Evolutionary conservation across 352 stramenopile species (phyloP).

Genomic region (Pythium dissimile): DNA sequence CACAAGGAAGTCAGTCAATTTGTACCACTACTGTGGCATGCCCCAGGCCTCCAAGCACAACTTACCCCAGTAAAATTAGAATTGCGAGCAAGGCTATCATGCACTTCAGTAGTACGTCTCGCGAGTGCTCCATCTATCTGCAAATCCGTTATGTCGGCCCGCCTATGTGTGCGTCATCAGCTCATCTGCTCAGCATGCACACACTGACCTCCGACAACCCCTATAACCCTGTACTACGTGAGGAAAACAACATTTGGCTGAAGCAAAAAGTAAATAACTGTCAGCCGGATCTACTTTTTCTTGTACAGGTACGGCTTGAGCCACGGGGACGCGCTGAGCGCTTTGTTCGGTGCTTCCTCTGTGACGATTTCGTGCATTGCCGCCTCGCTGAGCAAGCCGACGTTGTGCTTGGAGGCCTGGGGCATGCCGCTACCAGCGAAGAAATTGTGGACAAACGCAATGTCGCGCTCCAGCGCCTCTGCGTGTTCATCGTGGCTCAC

Average conservation of each 20-base stretch:
- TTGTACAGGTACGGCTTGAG: conserved; percentile 29
- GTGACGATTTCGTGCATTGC: conserved; percentile 27
- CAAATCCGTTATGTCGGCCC: too few species aligned
- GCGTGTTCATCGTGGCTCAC: conserved; percentile 44
- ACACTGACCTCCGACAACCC: too few species aligned
- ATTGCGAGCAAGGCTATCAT: too few species aligned
- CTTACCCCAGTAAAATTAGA: too few species aligned
- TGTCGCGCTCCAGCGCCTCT: conserved; percentile 55
- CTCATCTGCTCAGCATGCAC: too few species aligned
- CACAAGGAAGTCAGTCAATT: background rate
- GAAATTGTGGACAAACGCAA: conserved; percentile 64
- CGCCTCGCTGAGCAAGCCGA: conserved; percentile 20
- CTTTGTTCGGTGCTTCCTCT: conserved; percentile 7
- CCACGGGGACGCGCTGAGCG: conserved; percentile 19
- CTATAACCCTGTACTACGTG: too few species aligned
- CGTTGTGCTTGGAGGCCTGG: conserved; percentile 30
- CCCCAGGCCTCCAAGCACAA: too few species aligned
- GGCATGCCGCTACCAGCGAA: conserved; percentile 46
- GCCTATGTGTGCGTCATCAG: too few species aligned
- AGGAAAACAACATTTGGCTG: too few species aligned
- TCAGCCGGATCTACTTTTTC: conserved; percentile 17
- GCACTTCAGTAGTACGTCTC: too few species aligned
- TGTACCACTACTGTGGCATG: background rate
- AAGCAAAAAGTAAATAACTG: too few species aligned
- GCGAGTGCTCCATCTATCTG: too few species aligned